Percentiles rank a stretch among this genome's conserved stretches.
These are phyloP conservation scores for Talaromyces sp. DNA, from an alignment of 2,329 filamentous ascomycete genomes.

Conservation along the genomic window DNA sequence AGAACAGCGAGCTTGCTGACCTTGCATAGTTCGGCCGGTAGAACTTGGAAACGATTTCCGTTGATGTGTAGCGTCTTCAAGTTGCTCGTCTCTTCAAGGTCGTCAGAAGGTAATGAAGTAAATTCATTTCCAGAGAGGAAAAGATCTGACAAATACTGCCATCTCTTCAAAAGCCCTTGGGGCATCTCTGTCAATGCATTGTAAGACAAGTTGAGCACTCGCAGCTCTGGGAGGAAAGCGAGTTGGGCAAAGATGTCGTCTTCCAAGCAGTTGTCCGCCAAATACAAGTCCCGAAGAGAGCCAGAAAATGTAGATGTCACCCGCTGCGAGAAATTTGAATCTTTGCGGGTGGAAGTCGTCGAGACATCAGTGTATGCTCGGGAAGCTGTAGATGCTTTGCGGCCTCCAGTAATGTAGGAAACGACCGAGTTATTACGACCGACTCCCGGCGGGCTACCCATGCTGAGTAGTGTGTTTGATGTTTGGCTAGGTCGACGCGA, in stretches of 20 bases:
- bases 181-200: conserved; percentile 93
- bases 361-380: conserved; percentile 57
- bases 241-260: conserved; percentile 95
- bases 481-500: conserved; percentile 77
- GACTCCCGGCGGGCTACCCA: conserved; percentile 55
- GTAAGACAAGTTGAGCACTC: conserved; percentile 88
- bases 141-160: conserved; percentile 84
- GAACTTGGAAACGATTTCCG: conserved; percentile 93
- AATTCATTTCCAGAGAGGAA: conserved; percentile 95
- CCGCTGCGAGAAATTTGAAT: conserved; percentile 77
- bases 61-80: conserved; percentile 92
- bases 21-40: conserved; percentile 91
- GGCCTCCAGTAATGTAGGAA: conserved; percentile 72
- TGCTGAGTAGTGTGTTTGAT: conserved; percentile 69
- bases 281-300: conserved; percentile 74
- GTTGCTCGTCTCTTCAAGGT: conserved; percentile 82
- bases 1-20: conserved; percentile 86
- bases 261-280: conserved; percentile 90
- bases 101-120: conserved; percentile 85
- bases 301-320: conserved; percentile 82
- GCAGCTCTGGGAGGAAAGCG: conserved; percentile 72
- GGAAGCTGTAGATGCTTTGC: conserved; percentile 79
- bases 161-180: conserved; percentile 77
- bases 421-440: conserved; percentile 75
- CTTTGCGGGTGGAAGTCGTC: conserved; percentile 64